Evolutionary conservation across 2,329 filamentous ascomycete species (phyloP), one percentile per base, ranked within the genome.

Genomic region (Bipolaris oryzae): DNA sequence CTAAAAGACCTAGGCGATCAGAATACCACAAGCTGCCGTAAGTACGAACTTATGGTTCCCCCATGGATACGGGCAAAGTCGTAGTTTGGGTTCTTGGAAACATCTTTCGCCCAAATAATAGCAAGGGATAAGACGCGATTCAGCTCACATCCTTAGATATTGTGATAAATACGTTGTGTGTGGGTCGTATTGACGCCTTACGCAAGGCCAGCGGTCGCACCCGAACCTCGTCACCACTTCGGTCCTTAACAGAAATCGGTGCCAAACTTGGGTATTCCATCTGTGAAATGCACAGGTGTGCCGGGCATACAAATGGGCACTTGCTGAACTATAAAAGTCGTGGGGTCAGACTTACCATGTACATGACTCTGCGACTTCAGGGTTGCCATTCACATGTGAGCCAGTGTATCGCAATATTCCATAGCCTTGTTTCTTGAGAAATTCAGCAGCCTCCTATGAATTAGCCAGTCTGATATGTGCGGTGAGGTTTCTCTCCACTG

Each of bases 371-470:
- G 69, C 66, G 16, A 73, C 67, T 9, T 67, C 55, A 4, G 75
- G 64, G 3, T 75, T 50, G 15, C 69, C 68, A 71, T 85, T 57
- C 67, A 10, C 3, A 69, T 64, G 1, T 66, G 63, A 33, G 73
- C 71, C 2, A 69, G 35, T 39, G 53, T 54, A 44, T 76, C 73
- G 48, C 73, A 75, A 9, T 54, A 46, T 6, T 65, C 60, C 7
- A 75, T 62, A 0, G 62, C 65, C 9, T 56, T 58, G 2, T 55
- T 25, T 23, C 61, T 57, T 28, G 72, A 67, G 20, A 66, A 66
- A 2, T 68, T 62, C 2, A 73, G 48, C 41, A 60, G 15, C 74
- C 74, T 5, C 73, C 74, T 9, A 66, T 67, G 1, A 72, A 75
- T 47, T 74, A 77, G 45, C 68, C 74, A 18, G 68, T 71, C 69